A percentile compares a stretch with the other conserved stretches of the same genome.
These are phyloP conservation scores for Podila horticola DNA, from an alignment of 192 early-diverging fungal species.

Conservation along the genomic window DNA sequence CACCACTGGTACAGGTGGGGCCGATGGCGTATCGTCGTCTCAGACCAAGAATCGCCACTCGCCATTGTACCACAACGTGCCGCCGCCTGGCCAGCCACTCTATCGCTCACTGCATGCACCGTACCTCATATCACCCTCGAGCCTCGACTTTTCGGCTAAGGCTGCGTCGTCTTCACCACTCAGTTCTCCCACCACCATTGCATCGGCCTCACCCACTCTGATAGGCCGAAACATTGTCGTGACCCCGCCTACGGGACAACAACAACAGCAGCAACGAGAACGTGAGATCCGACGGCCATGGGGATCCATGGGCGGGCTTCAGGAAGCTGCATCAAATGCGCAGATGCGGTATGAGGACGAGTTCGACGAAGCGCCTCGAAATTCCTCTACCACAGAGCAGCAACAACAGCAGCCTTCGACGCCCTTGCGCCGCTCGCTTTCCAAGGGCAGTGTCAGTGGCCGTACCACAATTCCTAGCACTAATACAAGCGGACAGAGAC, in stretches of 20 bases:
- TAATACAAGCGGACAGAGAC: not conserved
- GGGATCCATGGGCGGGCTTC: not conserved
- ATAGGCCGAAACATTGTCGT: not conserved
- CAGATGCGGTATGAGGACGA: not conserved
- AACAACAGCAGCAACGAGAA: not conserved
- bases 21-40: not conserved
- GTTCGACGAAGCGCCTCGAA: not conserved
- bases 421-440: not conserved
- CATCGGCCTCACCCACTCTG: not conserved
- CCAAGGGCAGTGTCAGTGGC: not conserved
- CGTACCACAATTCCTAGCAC: not conserved
- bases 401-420: not conserved
- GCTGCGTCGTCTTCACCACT: not conserved
- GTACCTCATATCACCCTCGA: conserved; percentile 23
- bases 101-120: conserved; percentile 33
- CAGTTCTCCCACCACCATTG: not conserved
- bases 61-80: conserved; percentile 3
- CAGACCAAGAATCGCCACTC: not conserved
- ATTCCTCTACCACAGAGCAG: not conserved
- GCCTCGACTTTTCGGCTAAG: conserved; percentile 4
- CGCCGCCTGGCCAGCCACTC: conserved; percentile 43
- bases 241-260: not conserved
- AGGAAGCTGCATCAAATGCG: not conserved
- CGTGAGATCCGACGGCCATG: not conserved
- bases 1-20: too few relatives aligned